Base-by-base conservation (phyloP, 306 rosid species). In the Castanea mollissima region DNA sequence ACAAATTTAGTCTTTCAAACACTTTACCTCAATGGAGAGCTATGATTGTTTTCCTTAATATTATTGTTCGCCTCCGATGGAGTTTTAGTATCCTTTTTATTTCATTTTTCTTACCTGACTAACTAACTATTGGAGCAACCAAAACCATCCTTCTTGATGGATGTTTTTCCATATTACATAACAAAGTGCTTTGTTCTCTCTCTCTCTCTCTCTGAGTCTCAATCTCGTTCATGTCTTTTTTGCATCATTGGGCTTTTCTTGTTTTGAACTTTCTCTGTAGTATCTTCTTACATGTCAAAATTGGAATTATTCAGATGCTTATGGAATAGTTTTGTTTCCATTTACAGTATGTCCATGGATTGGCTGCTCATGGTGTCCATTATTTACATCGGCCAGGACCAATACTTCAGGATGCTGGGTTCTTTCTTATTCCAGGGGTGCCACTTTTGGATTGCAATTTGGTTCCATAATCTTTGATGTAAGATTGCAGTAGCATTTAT, bases 311-410 rank as follows among this genome's bases (percentile, higher is more conserved):
- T 69, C 29, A 5, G 52, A 56, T 60, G 73, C 18, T 58, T 32
- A 80, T 73, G 3, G 41, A 34, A 74, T 51, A 55, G 71, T 31
- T 85, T 69, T 73, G 5, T 85, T 77, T 71, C 52, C 56, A 68
- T 73, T 44, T 81, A 74, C 87, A 94, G 98, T 94, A 94, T 74
- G 71, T 92, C 44, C 97, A 94, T 77, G 97, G 94, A 65, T 79
- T 94, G 81, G 98, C 96, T 55, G 98, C 94, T 75, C 93, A 90
- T 32, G 97, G 94, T 75, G 91, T 94, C 83, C 98, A 94, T 80
- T 94, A 90, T 79, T 78, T 94, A 38, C 98, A 92, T 83, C 89
- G 81, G 86, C 98, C 98, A 31, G 97, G 93, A 63, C 94, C 94
- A 57, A 68, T 56, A 32, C 98, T 90, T 75, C 98, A 90, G 82